Conservation (phyloP, 805 yeast species). For the Pichia sporocuriosa region DNA sequence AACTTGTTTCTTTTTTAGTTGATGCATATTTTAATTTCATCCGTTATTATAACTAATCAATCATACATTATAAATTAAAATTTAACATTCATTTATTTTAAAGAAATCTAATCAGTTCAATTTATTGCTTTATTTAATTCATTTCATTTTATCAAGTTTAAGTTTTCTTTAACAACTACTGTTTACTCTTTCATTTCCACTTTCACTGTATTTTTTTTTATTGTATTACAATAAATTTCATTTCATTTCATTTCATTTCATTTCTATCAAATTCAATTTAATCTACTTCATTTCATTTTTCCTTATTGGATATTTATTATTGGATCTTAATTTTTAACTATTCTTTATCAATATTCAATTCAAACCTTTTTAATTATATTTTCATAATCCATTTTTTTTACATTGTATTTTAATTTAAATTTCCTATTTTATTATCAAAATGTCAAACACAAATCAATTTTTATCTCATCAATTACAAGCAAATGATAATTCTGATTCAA, state of each 20-base stretch:
- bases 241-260: not conserved
- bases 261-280: no score
- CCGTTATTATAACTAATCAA: no score
- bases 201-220: not conserved
- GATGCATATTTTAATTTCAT: no score
- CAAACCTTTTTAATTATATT: not conserved
- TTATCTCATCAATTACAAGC: constrained; percentile 2
- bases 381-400: no score
- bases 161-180: not conserved
- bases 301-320: not conserved
- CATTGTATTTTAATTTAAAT: not conserved
- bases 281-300: no score
- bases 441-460: constrained; percentile 5
- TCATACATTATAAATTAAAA: no score
- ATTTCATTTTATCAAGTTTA: no score
- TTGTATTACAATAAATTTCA: not conserved
- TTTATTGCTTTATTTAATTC: no score
- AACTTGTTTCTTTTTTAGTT: no score
- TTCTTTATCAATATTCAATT: not conserved
- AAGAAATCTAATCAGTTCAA: no score
- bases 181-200: not conserved
- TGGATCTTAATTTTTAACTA: no score
- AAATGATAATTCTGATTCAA: not conserved
- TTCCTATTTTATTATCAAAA: not conserved
- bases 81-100: not conserved